Conservation (phyloP, 495 filamentous ascomycete species). For the Lichina pygmaea region DNA sequence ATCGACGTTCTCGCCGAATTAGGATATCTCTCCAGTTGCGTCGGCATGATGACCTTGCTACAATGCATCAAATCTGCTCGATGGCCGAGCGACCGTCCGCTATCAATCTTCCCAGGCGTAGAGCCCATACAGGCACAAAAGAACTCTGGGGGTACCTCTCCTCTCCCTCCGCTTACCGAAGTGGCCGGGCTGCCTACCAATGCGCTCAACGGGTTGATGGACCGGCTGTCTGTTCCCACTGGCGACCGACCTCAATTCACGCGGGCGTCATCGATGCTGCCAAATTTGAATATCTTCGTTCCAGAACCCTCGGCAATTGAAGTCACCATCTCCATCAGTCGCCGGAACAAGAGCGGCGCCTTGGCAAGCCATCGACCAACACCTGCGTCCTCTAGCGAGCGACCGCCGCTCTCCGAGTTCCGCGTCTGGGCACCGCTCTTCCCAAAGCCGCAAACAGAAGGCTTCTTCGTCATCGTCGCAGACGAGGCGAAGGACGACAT, state of each 20-base stretch:
- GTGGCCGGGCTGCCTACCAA: conserved; percentile 10
- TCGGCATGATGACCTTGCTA: conserved; percentile 59
- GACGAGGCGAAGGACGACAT: conserved; percentile 43
- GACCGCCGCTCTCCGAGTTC: conserved; percentile 21
- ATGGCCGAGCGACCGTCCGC: conserved; percentile 62
- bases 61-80: conserved; percentile 77
- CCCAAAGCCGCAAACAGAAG: conserved; percentile 86
- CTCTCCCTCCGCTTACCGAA: conserved; percentile 8
- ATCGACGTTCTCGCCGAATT: conserved; percentile 91
- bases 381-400: neutral
- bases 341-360: conserved; percentile 24
- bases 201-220: conserved; percentile 7
- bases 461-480: conserved; percentile 62
- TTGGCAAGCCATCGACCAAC: neutral
- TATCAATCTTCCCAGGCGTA: conserved; percentile 65
- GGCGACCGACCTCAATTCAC: conserved; percentile 16
- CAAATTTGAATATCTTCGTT: conserved; percentile 37
- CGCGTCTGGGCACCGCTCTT: conserved; percentile 66
- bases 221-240: conserved; percentile 8
- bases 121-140: conserved; percentile 15
- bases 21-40: conserved; percentile 43
- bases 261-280: conserved; percentile 32
- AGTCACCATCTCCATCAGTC: conserved; percentile 32
- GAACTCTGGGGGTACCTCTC: conserved; percentile 7
- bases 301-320: conserved; percentile 28